Percentiles rank a stretch among this genome's conserved stretches.
phyloP scores from a whole-genome alignment of 2,329 filamentous ascomycete genomes.

The Ceratocystis variospora region DNA sequence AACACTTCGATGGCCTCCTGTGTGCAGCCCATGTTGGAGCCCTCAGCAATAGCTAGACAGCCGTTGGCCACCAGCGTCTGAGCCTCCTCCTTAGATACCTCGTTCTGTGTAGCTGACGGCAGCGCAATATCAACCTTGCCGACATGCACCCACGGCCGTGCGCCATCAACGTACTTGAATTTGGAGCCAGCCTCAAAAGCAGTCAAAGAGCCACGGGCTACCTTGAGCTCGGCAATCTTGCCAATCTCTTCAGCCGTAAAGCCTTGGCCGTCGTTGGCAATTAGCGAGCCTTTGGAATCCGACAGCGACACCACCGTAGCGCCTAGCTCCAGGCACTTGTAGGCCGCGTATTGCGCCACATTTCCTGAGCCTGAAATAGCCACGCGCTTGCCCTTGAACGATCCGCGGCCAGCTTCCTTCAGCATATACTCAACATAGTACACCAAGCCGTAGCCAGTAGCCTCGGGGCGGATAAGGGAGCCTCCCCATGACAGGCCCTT shows the following conservation, averaged over 20 bases:
- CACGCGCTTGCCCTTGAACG: constrained; percentile 81
- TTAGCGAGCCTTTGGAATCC: constrained; percentile 74
- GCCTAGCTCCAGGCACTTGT: constrained; percentile 93
- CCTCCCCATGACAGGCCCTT: constrained; percentile 93
- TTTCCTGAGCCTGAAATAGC: constrained; percentile 95
- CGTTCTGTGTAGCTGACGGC: constrained; percentile 92
- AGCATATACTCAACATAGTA: constrained; percentile 98
- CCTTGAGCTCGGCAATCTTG: constrained; percentile 72
- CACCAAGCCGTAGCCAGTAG: constrained; percentile 89
- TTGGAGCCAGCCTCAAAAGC: constrained; percentile 51
- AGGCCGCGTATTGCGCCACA: constrained; percentile 91
- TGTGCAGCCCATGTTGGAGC: constrained; percentile 98
- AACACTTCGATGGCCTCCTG: constrained; percentile 90
- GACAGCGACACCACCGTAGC: constrained; percentile 85
- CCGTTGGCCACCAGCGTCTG: constrained; percentile 64
- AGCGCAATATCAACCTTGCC: constrained; percentile 82
- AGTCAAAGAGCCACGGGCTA: constrained; percentile 69
- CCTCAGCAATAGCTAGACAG: constrained; percentile 79
- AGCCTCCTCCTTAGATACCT: constrained; percentile 85
- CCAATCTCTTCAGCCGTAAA: constrained; percentile 71
- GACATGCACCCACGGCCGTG: constrained; percentile 81
- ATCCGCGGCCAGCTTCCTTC: constrained; percentile 71
- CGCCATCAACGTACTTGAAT: constrained; percentile 79
- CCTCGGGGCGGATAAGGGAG: constrained; percentile 85
- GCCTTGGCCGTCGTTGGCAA: constrained; percentile 54